Evolutionary conservation across 2,329 filamentous ascomycete species (phyloP).

Genomic region (Diaporthe capsici): DNA sequence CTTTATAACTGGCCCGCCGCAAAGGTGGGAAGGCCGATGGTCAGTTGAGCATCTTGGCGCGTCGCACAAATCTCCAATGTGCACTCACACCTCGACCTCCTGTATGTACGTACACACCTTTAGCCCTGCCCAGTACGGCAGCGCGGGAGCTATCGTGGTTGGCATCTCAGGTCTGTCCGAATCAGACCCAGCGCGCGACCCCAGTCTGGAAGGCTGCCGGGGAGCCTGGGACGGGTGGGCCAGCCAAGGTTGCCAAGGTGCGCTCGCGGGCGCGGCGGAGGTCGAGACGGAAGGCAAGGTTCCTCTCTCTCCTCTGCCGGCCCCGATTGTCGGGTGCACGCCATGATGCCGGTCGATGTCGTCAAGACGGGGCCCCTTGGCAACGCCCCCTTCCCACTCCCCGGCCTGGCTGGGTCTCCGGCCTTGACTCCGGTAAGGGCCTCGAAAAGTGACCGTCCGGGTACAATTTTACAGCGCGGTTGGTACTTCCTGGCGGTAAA

Average conservation of each 20-base stretch:
- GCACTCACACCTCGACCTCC: not conserved
- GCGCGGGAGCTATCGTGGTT: not conserved
- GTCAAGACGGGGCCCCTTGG: not conserved
- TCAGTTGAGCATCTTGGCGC: not conserved
- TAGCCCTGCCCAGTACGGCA: not conserved
- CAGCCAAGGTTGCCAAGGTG: slow-evolving; percentile 31
- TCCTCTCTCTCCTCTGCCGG: no score
- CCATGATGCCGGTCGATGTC: slow-evolving; percentile 12
- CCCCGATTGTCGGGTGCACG: slow-evolving; percentile 8
- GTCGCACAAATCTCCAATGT: not conserved
- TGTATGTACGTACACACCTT: not conserved
- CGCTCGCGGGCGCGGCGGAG: slow-evolving; percentile 14
- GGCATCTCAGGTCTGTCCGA: not conserved
- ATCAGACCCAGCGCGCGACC: not conserved
- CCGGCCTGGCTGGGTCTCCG: not conserved
- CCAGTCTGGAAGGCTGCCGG: not conserved
- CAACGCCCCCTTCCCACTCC: not conserved
- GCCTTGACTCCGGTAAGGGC: not conserved
- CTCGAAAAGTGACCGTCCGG: not conserved
- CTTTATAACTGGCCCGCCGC: slow-evolving; percentile 10
- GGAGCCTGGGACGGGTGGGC: not conserved
- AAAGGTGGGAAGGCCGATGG: not conserved
- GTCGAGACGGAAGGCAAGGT: no score
- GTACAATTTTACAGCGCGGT: no score
- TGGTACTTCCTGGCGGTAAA: not conserved